Conservation (phyloP, 768 basidiomycete genomes). For the Scleroderma bovista region DNA sequence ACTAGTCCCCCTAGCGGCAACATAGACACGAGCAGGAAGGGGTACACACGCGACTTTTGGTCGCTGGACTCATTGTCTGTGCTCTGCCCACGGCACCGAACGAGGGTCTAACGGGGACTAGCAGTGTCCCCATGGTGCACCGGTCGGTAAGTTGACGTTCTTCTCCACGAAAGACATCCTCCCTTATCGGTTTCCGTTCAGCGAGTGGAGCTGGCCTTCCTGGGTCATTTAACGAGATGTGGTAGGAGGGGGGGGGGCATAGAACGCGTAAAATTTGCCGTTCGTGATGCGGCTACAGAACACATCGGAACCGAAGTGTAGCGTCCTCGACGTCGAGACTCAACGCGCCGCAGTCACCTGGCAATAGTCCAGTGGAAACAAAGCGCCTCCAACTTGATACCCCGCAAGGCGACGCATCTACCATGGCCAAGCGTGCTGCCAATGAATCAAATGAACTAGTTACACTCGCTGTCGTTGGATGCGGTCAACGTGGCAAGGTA, state of each 20-base stretch:
- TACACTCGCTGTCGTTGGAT: conserved; percentile 75
- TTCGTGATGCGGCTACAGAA: too few species aligned
- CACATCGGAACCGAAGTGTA: too few species aligned
- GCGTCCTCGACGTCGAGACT: too few species aligned
- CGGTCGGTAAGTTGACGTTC: conserved; percentile 33
- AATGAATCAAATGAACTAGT: conserved; percentile 34
- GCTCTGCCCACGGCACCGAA: conserved; percentile 38
- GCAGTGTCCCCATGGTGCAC: too few species aligned
- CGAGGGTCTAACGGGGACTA: conserved; percentile 36
- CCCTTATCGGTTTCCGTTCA: conserved; percentile 1
- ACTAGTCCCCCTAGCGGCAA: conserved; percentile 37
- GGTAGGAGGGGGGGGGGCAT: conserved; percentile 76
- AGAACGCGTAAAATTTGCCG: too few species aligned
- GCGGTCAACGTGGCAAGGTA: conserved; percentile 79
- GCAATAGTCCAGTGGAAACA: background rate
- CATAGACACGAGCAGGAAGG: conserved; percentile 43
- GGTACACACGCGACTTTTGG: conserved; percentile 41
- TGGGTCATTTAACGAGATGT: conserved; percentile 47
- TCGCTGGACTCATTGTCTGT: conserved; percentile 58
- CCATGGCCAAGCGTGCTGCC: conserved; percentile 11
- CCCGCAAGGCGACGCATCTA: too few species aligned
- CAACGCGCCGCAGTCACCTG: too few species aligned
- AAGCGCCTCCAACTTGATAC: too few species aligned
- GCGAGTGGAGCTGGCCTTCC: conserved; percentile 21
- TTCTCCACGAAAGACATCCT: conserved; percentile 7